These are phyloP conservation scores for Dispira simplex DNA, from an alignment of 192 early-diverging fungal genomes.

Conservation along the genomic window DNA sequence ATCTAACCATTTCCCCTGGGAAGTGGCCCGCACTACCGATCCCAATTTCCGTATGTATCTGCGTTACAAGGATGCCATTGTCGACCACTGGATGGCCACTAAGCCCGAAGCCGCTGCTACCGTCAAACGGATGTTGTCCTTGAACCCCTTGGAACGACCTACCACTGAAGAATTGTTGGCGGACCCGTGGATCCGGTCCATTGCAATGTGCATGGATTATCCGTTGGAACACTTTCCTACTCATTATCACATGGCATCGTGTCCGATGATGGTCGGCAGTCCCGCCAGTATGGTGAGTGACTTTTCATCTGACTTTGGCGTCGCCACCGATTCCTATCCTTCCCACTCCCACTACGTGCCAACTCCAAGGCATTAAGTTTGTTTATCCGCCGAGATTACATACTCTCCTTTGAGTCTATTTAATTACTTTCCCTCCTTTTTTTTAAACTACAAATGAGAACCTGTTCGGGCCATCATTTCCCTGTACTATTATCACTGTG, in stretches of 20 bases:
- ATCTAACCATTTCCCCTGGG: constrained; percentile 55
- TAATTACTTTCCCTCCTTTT: too few relatives aligned
- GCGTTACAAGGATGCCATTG: constrained; percentile 25
- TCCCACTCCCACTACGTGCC: too few relatives aligned
- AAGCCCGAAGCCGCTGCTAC: constrained; percentile 11
- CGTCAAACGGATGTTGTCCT: constrained; percentile 56
- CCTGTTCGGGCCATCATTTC: too few relatives aligned
- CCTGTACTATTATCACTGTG: too few relatives aligned
- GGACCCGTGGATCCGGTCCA: constrained; percentile 50
- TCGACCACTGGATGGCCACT: constrained; percentile 31
- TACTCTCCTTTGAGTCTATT: too few relatives aligned
- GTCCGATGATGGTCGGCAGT: neutral
- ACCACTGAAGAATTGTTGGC: constrained; percentile 59
- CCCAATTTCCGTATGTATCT: constrained; percentile 45
- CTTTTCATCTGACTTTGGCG: constrained; percentile 1
- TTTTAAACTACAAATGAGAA: too few relatives aligned
- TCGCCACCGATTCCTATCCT: too few relatives aligned
- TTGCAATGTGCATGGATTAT: constrained; percentile 11
- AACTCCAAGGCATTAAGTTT: too few relatives aligned
- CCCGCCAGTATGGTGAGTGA: neutral
- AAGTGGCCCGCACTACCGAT: constrained; percentile 36
- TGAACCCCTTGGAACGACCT: constrained; percentile 50
- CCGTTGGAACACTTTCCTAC: too few relatives aligned
- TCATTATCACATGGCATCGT: neutral
- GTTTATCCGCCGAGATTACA: too few relatives aligned